Base-by-base conservation (phyloP, 164 flowering plant species). In the Protea cynaroides region DNA sequence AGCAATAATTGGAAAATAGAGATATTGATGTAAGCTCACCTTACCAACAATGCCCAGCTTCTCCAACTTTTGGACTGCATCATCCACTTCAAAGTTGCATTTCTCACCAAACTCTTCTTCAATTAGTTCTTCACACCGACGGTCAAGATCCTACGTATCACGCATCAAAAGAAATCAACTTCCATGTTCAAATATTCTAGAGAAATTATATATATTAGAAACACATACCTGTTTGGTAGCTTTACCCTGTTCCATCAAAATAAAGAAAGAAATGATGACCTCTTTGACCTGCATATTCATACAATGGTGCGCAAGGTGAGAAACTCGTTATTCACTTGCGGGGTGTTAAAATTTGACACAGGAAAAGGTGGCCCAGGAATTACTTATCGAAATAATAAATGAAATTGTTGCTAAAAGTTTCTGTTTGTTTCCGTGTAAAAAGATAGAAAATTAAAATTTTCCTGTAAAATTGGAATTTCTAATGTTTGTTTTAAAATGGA, bases 1-100 rank as follows among this genome's bases (percentile, higher is more conserved):
- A 8, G 46, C 1, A 8, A 40, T 4, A 12, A 12, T 40, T 10
- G 14, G 55, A 49, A 10, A 60, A 10, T 17, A 61, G 38, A 54
- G 43, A 25, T 22, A 37, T 15, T 8, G 8, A 21, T 37, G 12
- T 0, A 55, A 59, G 47, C 94, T 86, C 67, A 91, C 98, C 86
- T 82, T 85, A 68, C 80, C 13, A 74, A 91, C 86, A 65, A 94
- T 85, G 59, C 96, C 91, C 55, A 86, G 71, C 74, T 87, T 91
- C 84, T 94, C 92, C 60, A 91, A 73, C 73, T 94, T 94, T 11
- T 82, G 68, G 38, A 89, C 80, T 5, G 98, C 98, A 78, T 94
- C 97, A 62, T 86, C 97, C 61, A 94, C 96, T 57, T 94, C 98
- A 70, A 88, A 88, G 56, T 88, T 80, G 65, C 91, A 84, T 62